A percentile compares a stretch with the other conserved stretches of the same genome.
Conservation (phyloP, 2,329 filamentous ascomycete genomes). For the Pseudogymnoascus sp. region DNA sequence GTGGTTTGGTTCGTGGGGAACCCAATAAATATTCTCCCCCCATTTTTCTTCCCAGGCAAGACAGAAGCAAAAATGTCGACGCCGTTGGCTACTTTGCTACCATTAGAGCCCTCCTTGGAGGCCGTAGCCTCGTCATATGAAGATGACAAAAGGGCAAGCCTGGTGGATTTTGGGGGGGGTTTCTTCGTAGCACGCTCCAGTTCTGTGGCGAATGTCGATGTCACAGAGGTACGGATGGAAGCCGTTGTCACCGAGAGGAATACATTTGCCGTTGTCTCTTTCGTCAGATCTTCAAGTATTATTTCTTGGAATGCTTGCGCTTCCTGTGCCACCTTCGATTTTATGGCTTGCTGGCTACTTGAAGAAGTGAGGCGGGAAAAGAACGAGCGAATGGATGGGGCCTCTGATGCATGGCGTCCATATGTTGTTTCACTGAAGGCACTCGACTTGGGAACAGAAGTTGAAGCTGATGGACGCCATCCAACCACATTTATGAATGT, state of each 20-base stretch:
- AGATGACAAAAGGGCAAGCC: constrained; percentile 79
- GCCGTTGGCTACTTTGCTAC: constrained; percentile 45
- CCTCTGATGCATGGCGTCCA: constrained; percentile 40
- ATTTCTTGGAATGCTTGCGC: constrained; percentile 56
- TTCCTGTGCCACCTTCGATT: constrained; percentile 52
- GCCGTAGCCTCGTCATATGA: constrained; percentile 76
- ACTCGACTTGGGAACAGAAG: constrained; percentile 23
- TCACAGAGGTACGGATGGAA: constrained; percentile 68
- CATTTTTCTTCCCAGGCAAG: constrained; percentile 72
- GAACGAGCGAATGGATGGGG: constrained; percentile 66
- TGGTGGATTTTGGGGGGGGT: constrained; percentile 80
- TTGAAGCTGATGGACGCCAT: constrained; percentile 61
- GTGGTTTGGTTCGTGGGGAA: constrained; percentile 98
- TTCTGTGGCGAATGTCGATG: constrained; percentile 67
- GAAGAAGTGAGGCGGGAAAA: constrained; percentile 67
- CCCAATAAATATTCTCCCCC: constrained; percentile 89
- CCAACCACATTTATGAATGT: constrained; percentile 81
- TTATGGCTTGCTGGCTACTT: constrained; percentile 42
- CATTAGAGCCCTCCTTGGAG: constrained; percentile 39
- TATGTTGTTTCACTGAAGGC: constrained; percentile 28
- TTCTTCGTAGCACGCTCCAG: constrained; percentile 96
- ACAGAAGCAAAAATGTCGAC: constrained; percentile 85
- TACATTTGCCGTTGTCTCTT: constrained; percentile 66
- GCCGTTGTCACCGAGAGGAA: constrained; percentile 86
- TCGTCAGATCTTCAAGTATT: constrained; percentile 65